These are phyloP conservation scores for Kodamaea jinghongensis DNA, from an alignment of 805 yeast species.

Conservation along the genomic window DNA sequence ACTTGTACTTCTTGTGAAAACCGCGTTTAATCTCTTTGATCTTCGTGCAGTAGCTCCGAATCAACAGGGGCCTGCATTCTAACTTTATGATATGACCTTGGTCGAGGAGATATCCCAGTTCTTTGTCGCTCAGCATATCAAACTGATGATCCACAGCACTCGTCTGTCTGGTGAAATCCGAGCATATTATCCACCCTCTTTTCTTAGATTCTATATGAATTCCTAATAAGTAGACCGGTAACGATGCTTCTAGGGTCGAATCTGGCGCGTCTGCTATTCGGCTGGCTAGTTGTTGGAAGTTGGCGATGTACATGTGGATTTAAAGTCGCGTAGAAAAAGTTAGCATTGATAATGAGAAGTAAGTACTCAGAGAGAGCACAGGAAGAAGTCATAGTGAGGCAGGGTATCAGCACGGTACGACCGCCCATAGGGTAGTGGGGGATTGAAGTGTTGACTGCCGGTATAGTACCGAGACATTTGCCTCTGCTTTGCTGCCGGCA, in stretches of 20 bases:
- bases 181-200: slow-evolving; percentile 7
- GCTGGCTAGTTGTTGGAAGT: no score
- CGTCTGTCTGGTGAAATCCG: slow-evolving; percentile 10
- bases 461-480: no score
- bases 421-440: no score
- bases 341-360: slow-evolving; percentile 6
- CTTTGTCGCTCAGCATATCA: background rate
- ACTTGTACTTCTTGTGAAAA: slow-evolving; percentile 1
- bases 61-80: slow-evolving; percentile 5
- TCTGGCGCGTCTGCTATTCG: background rate
- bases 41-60: slow-evolving; percentile 2
- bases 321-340: background rate
- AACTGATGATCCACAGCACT: background rate
- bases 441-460: no score
- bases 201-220: slow-evolving; percentile 6
- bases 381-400: no score
- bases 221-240: slow-evolving; percentile 11
- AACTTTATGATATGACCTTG: background rate
- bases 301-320: background rate
- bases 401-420: no score
- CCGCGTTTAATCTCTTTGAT: slow-evolving; percentile 4
- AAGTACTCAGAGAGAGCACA: no score
- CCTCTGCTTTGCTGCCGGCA: no score
- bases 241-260: slow-evolving; percentile 1
- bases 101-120: no score